phyloP scores from a whole-genome alignment of 2,329 filamentous ascomycete genomes.

The Colletotrichum kahawae region DNA sequence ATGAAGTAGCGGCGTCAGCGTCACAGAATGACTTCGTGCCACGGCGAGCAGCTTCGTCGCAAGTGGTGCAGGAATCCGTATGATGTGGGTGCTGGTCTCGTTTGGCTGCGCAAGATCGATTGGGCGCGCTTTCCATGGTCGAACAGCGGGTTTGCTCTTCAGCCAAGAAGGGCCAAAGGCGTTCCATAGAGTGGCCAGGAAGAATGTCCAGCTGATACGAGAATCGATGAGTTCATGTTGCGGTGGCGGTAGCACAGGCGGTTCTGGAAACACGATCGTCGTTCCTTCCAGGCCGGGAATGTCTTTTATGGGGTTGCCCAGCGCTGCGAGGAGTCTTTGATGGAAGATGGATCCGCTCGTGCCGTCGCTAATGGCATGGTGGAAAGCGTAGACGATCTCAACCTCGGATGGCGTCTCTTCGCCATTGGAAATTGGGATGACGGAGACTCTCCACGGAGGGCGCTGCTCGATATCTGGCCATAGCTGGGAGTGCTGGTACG shows the following conservation, averaged over 20 bases:
- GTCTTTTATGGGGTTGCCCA: constrained; percentile 32
- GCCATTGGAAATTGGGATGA: constrained; percentile 24
- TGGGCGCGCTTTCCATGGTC: constrained; percentile 43
- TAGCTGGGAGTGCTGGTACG: constrained; percentile 42
- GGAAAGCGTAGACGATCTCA: constrained; percentile 53
- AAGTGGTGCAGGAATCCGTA: constrained; percentile 37
- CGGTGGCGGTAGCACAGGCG: constrained; percentile 37
- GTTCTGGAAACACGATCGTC: constrained; percentile 34
- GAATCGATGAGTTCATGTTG: constrained; percentile 49
- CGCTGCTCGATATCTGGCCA: constrained; percentile 44
- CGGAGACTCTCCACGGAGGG: constrained; percentile 53
- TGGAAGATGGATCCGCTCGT: constrained; percentile 55
- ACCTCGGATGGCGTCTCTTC: constrained; percentile 24
- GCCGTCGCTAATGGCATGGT: constrained; percentile 60
- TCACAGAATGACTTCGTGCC: constrained; percentile 45
- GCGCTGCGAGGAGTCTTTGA: constrained; percentile 45
- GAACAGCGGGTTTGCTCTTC: constrained; percentile 23
- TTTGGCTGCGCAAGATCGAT: constrained; percentile 41
- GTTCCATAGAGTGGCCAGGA: constrained; percentile 44
- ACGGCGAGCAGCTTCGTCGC: constrained; percentile 38
- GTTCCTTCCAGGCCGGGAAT: not conserved
- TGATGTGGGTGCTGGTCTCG: constrained; percentile 37
- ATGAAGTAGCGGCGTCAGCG: constrained; percentile 55
- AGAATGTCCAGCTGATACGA: constrained; percentile 42
- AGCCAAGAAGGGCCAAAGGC: constrained; percentile 45